phyloP scores from a whole-genome alignment of 2,329 filamentous ascomycete genomes.

The Claviceps maximensis region DNA sequence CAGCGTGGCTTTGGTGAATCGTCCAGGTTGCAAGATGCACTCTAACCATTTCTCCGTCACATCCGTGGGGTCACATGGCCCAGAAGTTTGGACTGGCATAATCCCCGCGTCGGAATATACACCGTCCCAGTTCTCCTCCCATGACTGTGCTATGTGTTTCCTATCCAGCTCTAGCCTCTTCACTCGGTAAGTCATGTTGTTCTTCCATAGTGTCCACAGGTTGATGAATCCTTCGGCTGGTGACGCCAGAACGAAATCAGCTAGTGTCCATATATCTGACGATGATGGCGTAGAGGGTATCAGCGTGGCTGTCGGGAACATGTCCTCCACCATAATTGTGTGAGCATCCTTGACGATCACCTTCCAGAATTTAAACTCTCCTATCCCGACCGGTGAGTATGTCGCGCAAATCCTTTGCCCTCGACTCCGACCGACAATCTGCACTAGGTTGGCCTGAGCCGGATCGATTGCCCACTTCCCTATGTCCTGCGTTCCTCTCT shows the following conservation, averaged over 20 bases:
- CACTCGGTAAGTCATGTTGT: conserved; percentile 64
- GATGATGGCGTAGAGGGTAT: conserved; percentile 57
- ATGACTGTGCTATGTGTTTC: conserved; percentile 46
- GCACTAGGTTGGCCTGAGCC: conserved; percentile 62
- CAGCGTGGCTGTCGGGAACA: conserved; percentile 48
- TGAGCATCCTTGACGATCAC: conserved; percentile 53
- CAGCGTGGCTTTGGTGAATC: conserved; percentile 66
- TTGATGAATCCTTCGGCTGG: conserved; percentile 40
- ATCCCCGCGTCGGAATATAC: conserved; percentile 48
- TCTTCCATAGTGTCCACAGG: conserved; percentile 74
- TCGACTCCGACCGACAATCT: conserved; percentile 47
- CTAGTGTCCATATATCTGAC: conserved; percentile 66
- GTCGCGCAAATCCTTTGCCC: conserved; percentile 54
- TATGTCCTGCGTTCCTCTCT: conserved; percentile 51
- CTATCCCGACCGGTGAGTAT: conserved; percentile 75
- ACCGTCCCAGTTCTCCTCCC: conserved; percentile 57
- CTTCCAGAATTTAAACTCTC: conserved; percentile 91
- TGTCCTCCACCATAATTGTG: conserved; percentile 52
- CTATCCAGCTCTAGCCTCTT: conserved; percentile 61
- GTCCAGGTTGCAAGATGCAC: conserved; percentile 69
- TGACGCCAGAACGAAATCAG: conserved; percentile 56
- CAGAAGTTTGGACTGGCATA: conserved; percentile 41
- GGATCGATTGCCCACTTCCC: conserved; percentile 70
- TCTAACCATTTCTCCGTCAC: conserved; percentile 75
- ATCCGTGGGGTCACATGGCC: conserved; percentile 52